Percentiles rank a stretch among this genome's conserved stretches.
Evolutionary conservation across 2,329 filamentous ascomycete species (phyloP).

Genomic region (Penicillium fuscoglaucum): DNA sequence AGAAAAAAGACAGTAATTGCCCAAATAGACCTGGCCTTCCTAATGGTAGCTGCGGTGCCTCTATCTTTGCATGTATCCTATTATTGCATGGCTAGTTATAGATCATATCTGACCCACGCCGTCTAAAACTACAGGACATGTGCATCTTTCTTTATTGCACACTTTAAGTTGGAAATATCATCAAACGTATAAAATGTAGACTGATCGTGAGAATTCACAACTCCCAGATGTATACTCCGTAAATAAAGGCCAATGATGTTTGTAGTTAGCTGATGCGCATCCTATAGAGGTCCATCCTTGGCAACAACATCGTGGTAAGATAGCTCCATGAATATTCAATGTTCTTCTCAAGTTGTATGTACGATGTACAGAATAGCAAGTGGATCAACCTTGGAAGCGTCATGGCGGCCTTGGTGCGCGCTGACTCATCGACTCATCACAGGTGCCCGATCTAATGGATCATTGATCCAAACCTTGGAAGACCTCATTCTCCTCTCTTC

Average conservation of each 20-base stretch:
- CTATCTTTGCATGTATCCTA: neutral
- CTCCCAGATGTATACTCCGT: neutral
- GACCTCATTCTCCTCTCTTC: neutral
- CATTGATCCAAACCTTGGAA: neutral
- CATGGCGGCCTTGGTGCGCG: neutral
- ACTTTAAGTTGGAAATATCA: neutral
- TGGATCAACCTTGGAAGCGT: neutral
- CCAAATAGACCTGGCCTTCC: neutral
- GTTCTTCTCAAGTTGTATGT: neutral
- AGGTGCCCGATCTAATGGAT: neutral
- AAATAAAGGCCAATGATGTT: neutral
- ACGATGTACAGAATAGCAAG: neutral
- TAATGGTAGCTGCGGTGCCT: neutral
- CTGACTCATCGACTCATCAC: constrained; percentile 11
- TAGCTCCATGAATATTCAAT: no score
- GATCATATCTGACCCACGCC: neutral
- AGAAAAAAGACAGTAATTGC: neutral
- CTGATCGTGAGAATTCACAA: neutral
- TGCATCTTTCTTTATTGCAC: neutral
- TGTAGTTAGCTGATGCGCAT: neutral
- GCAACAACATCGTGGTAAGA: neutral
- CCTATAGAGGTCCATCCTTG: neutral
- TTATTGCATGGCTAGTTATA: neutral
- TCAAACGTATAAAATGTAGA: neutral
- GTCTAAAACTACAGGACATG: no score